Evolutionary conservation across 768 basidiomycete species (phyloP), one percentile per base, ranked within the genome.

Genomic region (Serendipita vermifera): DNA sequence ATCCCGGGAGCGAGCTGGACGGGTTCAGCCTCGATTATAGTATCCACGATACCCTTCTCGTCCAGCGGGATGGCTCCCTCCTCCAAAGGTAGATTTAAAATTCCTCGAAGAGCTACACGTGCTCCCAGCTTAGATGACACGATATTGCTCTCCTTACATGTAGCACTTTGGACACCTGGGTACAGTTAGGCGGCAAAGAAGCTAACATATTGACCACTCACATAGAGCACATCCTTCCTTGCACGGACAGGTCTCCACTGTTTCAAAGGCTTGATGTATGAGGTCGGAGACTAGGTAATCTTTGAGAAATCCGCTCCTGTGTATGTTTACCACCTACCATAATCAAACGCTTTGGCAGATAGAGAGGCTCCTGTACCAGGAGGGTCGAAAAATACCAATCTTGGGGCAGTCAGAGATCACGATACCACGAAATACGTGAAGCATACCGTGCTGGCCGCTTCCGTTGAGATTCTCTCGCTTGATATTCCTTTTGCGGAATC

Each of bases 361-460:
- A 85, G 72, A 0, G 86, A 84, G 15, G 84, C 83, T n/a, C 74
- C 75, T 62, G 77, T 80, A 1, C 83, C 85, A 6, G 78, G 70
- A 17, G 73, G 66, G 59, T 92, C 90, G 62, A 87, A 91, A 62
- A 93, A 85, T 35, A 92, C 81, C 20, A 94, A 68, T 60, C 88
- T 88, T 58, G 9, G 22, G 57, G 33, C 48, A 33, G 32, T 13
- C 48, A 20, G 55, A 15, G 15, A 51, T 13, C 5, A 46, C 5
- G 43, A 33, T 33, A 32, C 33, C 7, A 14, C 3, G 38, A 27
- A 22, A 58, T 14, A 5, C 7, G 55, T 22, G 15, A 26, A 22
- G 59, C 64, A 48, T 53, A 80, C 82, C 85, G 74, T 13, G 79
- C 86, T 5, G 85, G 84, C 58, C 87, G 73, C 63, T 82, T 87